A percentile compares a stretch with the other conserved stretches of the same genome.
Evolutionary conservation across 257 asterid genomes (phyloP).

Genomic region (Anisodus acutangulus): DNA sequence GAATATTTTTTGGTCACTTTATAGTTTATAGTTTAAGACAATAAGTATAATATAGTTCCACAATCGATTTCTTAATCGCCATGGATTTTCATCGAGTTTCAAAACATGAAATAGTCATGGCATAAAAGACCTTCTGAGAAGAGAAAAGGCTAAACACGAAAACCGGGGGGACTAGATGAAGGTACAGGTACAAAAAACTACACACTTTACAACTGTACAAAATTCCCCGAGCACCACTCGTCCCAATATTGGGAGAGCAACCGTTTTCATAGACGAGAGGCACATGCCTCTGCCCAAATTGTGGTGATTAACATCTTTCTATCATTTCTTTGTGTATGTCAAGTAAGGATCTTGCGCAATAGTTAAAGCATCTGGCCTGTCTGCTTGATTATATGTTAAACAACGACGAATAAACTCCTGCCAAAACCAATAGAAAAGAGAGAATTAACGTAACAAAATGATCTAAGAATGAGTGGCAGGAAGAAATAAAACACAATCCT

Average conservation of each 20-base stretch:
- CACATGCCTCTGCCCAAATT: not conserved
- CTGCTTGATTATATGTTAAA: constrained; percentile 83
- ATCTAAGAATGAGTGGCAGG: not conserved
- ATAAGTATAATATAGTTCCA: too few relatives aligned
- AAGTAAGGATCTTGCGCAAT: constrained; percentile 93
- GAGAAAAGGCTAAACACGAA: not conserved
- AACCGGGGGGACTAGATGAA: not conserved
- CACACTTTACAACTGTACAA: constrained; percentile 57
- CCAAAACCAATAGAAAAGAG: constrained; percentile 19
- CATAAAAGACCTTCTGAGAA: not conserved
- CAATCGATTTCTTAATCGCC: constrained; percentile 2
- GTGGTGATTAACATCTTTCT: not conserved
- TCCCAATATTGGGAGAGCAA: not conserved
- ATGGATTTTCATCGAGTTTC: not conserved
- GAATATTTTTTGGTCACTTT: not conserved
- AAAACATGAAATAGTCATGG: constrained; percentile 10
- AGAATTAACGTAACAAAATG: not conserved
- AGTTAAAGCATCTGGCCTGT: constrained; percentile 84
- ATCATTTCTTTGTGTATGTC: constrained; percentile 74
- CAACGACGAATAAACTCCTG: constrained; percentile 97
- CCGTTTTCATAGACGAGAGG: constrained; percentile 19
- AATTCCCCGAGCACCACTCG: constrained; percentile 39
- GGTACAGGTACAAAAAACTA: constrained; percentile 36
- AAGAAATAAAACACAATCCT: not conserved
- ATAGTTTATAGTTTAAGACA: too few relatives aligned